Percentiles rank a stretch among this genome's conserved stretches.
Evolutionary conservation across 2,329 filamentous ascomycete species (phyloP).

Genomic region (Diplodia scrobiculata): DNA sequence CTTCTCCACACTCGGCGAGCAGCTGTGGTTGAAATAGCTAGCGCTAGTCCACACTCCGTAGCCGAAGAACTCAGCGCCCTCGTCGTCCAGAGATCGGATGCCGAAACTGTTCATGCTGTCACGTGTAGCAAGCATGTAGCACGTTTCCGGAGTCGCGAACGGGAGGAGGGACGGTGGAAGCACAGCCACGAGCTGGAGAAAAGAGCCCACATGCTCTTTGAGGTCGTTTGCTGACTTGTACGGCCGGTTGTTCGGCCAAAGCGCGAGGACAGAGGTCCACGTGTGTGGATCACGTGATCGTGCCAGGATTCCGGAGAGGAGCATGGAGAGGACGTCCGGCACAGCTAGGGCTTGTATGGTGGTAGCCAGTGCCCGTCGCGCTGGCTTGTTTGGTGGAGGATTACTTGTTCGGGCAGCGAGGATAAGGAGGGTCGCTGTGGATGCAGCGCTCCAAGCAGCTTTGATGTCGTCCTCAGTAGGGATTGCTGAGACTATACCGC

Average conservation of each 20-base stretch:
- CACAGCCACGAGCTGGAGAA: conserved; percentile 49
- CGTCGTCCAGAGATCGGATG: conserved; percentile 49
- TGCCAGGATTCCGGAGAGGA: conserved; percentile 47
- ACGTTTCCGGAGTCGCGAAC: conserved; percentile 40
- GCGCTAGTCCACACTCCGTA: conserved; percentile 52
- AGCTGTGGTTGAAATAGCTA: conserved; percentile 55
- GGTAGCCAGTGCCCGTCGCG: conserved; percentile 7
- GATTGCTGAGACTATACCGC: conserved; percentile 3
- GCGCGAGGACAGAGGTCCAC: conserved; percentile 42
- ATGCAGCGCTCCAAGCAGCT: conserved; percentile 14
- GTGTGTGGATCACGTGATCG: conserved; percentile 37
- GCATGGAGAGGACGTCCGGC: conserved; percentile 48
- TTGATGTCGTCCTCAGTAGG: conserved; percentile 21
- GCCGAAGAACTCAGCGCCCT: conserved; percentile 53
- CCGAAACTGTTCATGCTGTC: conserved; percentile 54
- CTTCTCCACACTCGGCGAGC: conserved; percentile 50
- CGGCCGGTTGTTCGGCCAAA: conserved; percentile 47
- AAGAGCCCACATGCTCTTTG: conserved; percentile 44
- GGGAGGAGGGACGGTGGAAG: conserved; percentile 44
- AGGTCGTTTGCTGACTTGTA: conserved; percentile 49
- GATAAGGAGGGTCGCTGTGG: not conserved
- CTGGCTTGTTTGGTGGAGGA: conserved; percentile 35
- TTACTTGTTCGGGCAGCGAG: conserved; percentile 37
- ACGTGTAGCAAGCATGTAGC: conserved; percentile 43
- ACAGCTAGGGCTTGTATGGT: conserved; percentile 31